Percentiles rank a stretch among this genome's conserved stretches.
Conservation (phyloP, 176 grass and related monocot species). For the Zizania latifolia region DNA sequence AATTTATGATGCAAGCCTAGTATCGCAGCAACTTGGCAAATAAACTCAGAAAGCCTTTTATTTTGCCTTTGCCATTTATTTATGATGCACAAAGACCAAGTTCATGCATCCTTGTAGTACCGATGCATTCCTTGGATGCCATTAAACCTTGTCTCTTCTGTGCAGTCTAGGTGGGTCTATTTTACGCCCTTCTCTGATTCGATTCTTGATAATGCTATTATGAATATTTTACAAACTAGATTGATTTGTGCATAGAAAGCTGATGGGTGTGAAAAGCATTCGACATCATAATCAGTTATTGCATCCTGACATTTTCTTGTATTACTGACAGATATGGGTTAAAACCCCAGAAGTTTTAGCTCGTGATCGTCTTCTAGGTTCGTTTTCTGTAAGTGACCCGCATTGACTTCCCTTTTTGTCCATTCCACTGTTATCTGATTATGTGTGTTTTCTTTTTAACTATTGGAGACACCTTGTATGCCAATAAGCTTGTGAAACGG, state of each 20-base stretch:
- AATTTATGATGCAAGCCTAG: background rate
- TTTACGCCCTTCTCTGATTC: background rate
- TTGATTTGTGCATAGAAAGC: background rate
- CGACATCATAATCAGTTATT: background rate
- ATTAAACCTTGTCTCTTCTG: background rate
- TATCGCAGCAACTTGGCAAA: no score
- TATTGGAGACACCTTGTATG: background rate
- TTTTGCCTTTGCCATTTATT: background rate
- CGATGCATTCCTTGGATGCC: background rate
- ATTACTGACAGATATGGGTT: slow-evolving; percentile 81
- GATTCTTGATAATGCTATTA: background rate
- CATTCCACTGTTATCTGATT: background rate
- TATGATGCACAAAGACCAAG: background rate
- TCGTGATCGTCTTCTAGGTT: slow-evolving; percentile 87
- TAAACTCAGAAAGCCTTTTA: no score
- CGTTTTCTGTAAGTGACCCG: slow-evolving; percentile 74
- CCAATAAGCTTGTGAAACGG: background rate
- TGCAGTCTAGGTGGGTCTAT: background rate
- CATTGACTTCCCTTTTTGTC: background rate
- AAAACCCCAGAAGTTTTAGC: slow-evolving; percentile 94
- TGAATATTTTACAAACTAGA: background rate
- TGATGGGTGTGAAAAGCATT: background rate
- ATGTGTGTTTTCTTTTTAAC: background rate
- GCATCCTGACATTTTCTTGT: background rate
- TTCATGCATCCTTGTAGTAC: background rate